These are phyloP conservation scores for Solanum neorickii DNA, from an alignment of 257 asterid genomes.

Conservation along the genomic window DNA sequence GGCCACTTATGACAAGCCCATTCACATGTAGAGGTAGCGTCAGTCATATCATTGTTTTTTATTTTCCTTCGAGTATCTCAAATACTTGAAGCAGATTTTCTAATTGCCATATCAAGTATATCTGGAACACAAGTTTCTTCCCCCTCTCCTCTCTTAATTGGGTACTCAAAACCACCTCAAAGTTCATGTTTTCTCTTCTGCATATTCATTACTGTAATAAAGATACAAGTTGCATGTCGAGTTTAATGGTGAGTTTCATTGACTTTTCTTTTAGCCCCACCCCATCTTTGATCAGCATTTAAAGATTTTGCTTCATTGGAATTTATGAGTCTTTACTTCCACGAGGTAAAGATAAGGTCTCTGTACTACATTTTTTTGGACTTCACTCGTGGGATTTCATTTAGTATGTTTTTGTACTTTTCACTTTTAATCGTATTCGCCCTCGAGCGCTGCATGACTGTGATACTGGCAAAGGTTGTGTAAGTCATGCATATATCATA, in stretches of 20 bases:
- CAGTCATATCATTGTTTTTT: conserved; percentile 2
- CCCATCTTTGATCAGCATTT: background rate
- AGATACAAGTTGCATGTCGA: background rate
- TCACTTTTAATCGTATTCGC: background rate
- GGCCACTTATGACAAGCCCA: conserved; percentile 96
- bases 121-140: background rate
- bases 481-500: background rate
- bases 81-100: conserved; percentile 1
- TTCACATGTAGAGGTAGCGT: conserved; percentile 54
- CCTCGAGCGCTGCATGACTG: background rate
- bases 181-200: background rate
- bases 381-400: background rate
- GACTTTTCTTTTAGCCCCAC: background rate
- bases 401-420: background rate
- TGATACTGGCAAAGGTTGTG: background rate
- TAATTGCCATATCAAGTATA: background rate
- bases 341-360: background rate
- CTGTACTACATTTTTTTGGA: too few species aligned
- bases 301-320: background rate
- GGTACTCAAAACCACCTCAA: conserved; percentile 32
- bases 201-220: background rate
- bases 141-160: background rate
- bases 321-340: background rate
- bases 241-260: background rate
- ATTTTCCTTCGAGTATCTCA: background rate